Conservation (phyloP, 257 asterid species). For the Pogostemon cablin region DNA sequence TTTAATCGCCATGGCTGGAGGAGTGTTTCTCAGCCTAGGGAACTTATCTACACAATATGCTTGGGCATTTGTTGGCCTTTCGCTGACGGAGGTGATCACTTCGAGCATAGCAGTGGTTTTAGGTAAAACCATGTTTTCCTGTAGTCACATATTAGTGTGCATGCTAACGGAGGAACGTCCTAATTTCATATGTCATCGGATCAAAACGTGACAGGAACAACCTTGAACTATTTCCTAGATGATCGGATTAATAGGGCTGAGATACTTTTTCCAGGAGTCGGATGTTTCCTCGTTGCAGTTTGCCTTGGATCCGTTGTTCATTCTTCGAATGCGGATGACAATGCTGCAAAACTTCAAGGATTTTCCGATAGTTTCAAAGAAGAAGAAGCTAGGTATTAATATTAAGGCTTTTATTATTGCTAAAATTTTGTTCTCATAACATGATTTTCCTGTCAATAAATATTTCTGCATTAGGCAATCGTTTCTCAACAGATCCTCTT, state of each 20-base stretch:
- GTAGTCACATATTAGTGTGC: slow-evolving; percentile 6
- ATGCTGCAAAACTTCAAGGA: slow-evolving; percentile 42
- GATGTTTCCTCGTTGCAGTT: slow-evolving; percentile 58
- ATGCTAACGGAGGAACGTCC: background rate
- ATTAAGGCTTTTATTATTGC: background rate
- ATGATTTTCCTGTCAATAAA: background rate
- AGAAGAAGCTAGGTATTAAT: slow-evolving; percentile 18
- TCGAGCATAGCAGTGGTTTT: slow-evolving; percentile 55
- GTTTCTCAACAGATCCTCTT: background rate
- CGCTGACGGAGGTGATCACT: slow-evolving; percentile 56
- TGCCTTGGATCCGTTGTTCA: slow-evolving; percentile 52
- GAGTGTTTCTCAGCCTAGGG: slow-evolving; percentile 48
- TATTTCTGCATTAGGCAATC: background rate
- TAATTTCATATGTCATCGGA: background rate
- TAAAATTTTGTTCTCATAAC: slow-evolving; percentile 1
- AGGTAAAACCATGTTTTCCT: slow-evolving; percentile 36
- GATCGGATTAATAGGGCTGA: slow-evolving; percentile 49
- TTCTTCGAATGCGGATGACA: slow-evolving; percentile 48
- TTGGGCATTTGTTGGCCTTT: slow-evolving; percentile 56
- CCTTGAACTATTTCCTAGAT: slow-evolving; percentile 50
- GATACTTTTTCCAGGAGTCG: slow-evolving; percentile 59
- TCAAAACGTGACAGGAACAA: slow-evolving; percentile 43
- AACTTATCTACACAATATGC: slow-evolving; percentile 54
- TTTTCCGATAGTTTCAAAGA: slow-evolving; percentile 20
- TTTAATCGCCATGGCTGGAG: slow-evolving; percentile 54